Conservation (phyloP, 352 stramenopile genomes). For the Globisporangium recalcitrans region DNA sequence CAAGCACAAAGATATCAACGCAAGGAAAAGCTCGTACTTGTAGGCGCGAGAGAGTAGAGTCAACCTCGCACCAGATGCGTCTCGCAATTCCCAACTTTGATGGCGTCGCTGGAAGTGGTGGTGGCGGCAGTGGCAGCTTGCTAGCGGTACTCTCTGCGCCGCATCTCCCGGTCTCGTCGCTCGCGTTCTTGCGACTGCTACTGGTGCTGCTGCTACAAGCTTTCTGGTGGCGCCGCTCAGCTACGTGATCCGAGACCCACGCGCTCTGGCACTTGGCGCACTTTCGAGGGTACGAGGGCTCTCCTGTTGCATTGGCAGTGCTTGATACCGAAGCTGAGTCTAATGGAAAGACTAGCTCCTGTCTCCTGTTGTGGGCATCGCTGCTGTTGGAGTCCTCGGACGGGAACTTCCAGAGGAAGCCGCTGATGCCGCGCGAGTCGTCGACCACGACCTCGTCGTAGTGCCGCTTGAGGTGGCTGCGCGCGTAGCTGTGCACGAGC, state of each 20-base stretch:
- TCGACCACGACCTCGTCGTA: slow-evolving; percentile 13
- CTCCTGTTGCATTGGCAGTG: neutral
- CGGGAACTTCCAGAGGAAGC: slow-evolving; percentile 61
- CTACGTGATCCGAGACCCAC: slow-evolving; percentile 31
- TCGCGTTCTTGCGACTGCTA: neutral
- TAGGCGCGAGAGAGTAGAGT: slow-evolving; percentile 30
- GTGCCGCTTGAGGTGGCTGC: slow-evolving; percentile 12
- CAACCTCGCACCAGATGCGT: slow-evolving; percentile 55
- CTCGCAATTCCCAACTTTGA: slow-evolving; percentile 28
- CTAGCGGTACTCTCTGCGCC: neutral
- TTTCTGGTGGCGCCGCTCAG: slow-evolving; percentile 23
- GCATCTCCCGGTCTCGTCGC: too few relatives aligned
- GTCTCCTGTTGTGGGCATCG: neutral
- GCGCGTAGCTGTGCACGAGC: slow-evolving; percentile 17
- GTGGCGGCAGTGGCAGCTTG: neutral
- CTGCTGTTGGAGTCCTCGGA: slow-evolving; percentile 50
- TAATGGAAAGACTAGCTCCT: neutral
- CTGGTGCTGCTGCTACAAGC: slow-evolving; percentile 4
- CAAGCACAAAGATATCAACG: too few relatives aligned
- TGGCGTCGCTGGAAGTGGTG: neutral
- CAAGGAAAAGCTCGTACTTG: slow-evolving; percentile 16
- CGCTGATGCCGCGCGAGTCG: slow-evolving; percentile 24
- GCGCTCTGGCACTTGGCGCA: slow-evolving; percentile 25
- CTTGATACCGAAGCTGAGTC: neutral
- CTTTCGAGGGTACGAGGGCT: slow-evolving; percentile 26